phyloP scores from a whole-genome alignment of 306 rosid species.

The Castanopsis chinensis region DNA sequence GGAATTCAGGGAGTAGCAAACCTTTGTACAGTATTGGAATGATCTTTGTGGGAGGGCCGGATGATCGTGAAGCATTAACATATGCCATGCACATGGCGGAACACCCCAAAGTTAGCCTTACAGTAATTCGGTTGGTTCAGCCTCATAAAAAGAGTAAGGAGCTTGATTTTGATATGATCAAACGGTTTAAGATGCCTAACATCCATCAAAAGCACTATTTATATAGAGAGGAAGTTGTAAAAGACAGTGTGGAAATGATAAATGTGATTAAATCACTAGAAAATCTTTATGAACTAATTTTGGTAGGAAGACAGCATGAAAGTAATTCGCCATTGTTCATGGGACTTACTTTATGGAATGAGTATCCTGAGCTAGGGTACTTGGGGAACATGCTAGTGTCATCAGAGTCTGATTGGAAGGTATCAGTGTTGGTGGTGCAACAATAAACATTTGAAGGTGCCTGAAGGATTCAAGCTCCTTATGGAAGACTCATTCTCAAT shows the following conservation, averaged over 20 bases:
- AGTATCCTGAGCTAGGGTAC: conserved; percentile 58
- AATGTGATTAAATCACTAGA: conserved; percentile 33
- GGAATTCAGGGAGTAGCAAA: not conserved
- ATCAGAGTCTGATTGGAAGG: conserved; percentile 26
- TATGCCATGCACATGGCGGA: conserved; percentile 46
- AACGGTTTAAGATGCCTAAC: conserved; percentile 20
- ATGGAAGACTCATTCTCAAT: conserved; percentile 6
- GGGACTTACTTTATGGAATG: conserved; percentile 56
- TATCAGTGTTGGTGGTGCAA: conserved; percentile 56
- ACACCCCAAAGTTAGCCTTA: conserved; percentile 29
- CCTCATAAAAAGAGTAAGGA: not conserved
- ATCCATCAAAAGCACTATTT: conserved; percentile 14
- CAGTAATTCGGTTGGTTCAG: conserved; percentile 24
- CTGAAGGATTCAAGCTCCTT: conserved; percentile 1
- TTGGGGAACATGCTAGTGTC: conserved; percentile 55
- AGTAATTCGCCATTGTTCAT: conserved; percentile 27
- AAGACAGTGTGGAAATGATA: conserved; percentile 42
- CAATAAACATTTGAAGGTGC: conserved; percentile 32
- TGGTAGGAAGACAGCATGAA: conserved; percentile 57
- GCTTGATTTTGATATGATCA: conserved; percentile 30
- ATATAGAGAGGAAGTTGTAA: conserved; percentile 38
- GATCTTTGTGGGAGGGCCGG: conserved; percentile 50
- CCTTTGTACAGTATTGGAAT: conserved; percentile 32
- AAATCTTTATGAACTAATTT: conserved; percentile 35
- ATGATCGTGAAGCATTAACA: conserved; percentile 61